Evolutionary conservation across 2,329 filamentous ascomycete genomes (phyloP).

Genomic region (Ophiostoma sp.): DNA sequence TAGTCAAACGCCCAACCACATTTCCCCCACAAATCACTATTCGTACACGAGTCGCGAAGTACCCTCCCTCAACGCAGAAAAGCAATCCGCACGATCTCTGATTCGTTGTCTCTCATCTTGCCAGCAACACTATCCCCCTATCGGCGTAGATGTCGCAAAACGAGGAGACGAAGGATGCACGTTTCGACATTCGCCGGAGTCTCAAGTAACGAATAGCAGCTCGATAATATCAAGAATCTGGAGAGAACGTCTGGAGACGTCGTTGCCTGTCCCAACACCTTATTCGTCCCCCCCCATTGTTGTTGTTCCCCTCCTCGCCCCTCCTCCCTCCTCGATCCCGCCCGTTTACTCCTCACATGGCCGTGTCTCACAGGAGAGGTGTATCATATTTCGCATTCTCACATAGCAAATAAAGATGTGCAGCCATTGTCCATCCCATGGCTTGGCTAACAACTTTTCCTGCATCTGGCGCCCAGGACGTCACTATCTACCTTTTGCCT

Average conservation of each 20-base stretch:
- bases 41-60: not conserved
- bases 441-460: not conserved
- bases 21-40: not conserved
- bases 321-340: conserved; percentile 3
- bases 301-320: not conserved
- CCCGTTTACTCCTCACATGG: conserved; percentile 1
- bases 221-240: not conserved
- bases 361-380: not conserved
- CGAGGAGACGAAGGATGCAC: conserved; percentile 1
- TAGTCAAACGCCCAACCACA: not conserved
- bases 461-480: not conserved
- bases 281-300: not conserved
- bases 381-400: not conserved
- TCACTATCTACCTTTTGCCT: not conserved
- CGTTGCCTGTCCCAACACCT: not conserved
- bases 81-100: not conserved
- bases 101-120: not conserved
- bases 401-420: not conserved
- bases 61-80: not conserved
- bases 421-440: not conserved
- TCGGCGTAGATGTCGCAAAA: not conserved
- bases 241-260: not conserved
- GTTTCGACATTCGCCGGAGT: not conserved
- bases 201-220: too few relatives aligned
- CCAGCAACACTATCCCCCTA: not conserved